Evolutionary conservation across 805 yeast species (phyloP), one percentile per base, ranked within the genome.

Genomic region (Yamadazyma insecticola): DNA sequence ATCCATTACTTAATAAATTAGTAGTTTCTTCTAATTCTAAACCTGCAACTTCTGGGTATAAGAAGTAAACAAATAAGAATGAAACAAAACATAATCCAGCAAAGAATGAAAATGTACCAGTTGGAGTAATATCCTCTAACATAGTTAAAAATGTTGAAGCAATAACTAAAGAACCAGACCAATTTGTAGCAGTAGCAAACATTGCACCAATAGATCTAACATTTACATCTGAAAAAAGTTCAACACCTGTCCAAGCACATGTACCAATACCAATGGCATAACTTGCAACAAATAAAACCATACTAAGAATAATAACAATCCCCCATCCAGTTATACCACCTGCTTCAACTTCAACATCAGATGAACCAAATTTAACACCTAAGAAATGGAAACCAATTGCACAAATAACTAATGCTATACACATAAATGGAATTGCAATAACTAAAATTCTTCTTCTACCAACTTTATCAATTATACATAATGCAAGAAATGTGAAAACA

Each of bases 231-330:
- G 97, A 92, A 64, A 92, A 88, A 51, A 90, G 66, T 60, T 90
- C 98, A 35, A 90, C 82, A 53, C 92, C 97, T 54, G 90, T 96
- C 98, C 98, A 90, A 35, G 97, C 97, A 33, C 87, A 92, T 57
- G 90, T 89, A 62, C 98, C 98, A 45, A 89, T 85, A 45, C 97
- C 97, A 44, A 86, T 67, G 29, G 97, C 96, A 55, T 89, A 90
- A 32, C 81, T 78, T 3, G 95, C 96, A 27, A 89, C 96, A 52
- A 69, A 92, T 24, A 77, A 55, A 41, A 90, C 86, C 85, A 89
- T 88, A 32, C 87, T 79, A 22, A 88, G 70, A 41, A 92, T 81
- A 33, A 90, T 77, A 11, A 89, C 78, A 40, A 84, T 75, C 13
- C 96, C 95, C 96, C 97, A 89, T 2, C 87, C 78, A 16, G 77